These are phyloP conservation scores for Yamadazyma scolyti DNA, from an alignment of 805 yeast species.

Conservation along the genomic window DNA sequence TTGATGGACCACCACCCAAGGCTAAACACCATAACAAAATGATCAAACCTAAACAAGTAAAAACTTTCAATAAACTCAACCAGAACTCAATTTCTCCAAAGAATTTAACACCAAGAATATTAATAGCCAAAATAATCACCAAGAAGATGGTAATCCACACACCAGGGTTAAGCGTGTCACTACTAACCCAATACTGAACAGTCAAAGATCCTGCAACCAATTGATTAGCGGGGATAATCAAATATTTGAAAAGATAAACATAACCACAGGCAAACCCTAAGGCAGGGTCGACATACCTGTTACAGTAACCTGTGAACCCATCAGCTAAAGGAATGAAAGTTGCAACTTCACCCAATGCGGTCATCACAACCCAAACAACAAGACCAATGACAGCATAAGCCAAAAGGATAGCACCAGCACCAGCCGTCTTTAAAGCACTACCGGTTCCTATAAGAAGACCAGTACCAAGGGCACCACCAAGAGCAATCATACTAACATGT, in stretches of 20 bases:
- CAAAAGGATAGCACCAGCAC: constrained; percentile 62
- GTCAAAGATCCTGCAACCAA: constrained; percentile 59
- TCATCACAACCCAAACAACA: constrained; percentile 65
- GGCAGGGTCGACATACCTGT: constrained; percentile 61
- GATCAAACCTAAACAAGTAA: constrained; percentile 65
- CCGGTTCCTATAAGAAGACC: constrained; percentile 75
- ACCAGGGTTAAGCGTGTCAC: constrained; percentile 49
- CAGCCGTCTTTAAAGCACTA: constrained; percentile 62
- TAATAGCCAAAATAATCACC: constrained; percentile 37
- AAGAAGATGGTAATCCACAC: constrained; percentile 53
- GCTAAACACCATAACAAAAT: constrained; percentile 59
- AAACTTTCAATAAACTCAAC: constrained; percentile 61
- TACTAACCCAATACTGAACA: constrained; percentile 49
- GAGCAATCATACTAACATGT: constrained; percentile 69
- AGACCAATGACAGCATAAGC: constrained; percentile 71
- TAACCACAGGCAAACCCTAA: constrained; percentile 70
- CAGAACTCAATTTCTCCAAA: constrained; percentile 60
- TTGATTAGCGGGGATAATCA: constrained; percentile 59
- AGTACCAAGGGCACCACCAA: constrained; percentile 83
- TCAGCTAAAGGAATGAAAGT: constrained; percentile 62
- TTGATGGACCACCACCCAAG: constrained; percentile 75
- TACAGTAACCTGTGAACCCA: constrained; percentile 64
- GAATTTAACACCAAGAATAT: constrained; percentile 48
- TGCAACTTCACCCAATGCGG: constrained; percentile 67
- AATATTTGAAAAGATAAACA: constrained; percentile 53